Conservation (phyloP, 2,329 filamentous ascomycete genomes). For the Trichoderma aggressivum region DNA sequence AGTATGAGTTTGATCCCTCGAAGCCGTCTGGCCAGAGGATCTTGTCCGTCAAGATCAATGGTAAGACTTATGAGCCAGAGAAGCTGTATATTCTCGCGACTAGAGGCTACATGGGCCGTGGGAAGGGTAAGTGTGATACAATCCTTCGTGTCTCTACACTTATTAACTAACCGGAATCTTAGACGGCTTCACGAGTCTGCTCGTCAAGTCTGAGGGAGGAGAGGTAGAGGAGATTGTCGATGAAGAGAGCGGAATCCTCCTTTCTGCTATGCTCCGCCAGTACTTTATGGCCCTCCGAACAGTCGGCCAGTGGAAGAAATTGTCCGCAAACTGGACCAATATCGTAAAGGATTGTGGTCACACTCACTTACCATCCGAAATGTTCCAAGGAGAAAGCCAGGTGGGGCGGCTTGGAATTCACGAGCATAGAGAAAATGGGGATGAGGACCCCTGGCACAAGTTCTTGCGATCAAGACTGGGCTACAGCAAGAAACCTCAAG, state of each 20-base stretch:
- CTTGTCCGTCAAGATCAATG: constrained; percentile 57
- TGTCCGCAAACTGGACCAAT: constrained; percentile 64
- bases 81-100: constrained; percentile 72
- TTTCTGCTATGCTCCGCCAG: constrained; percentile 81
- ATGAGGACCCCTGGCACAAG: constrained; percentile 33
- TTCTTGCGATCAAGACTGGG: constrained; percentile 38
- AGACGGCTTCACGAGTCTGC: constrained; percentile 74
- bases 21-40: constrained; percentile 61
- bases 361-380: constrained; percentile 40
- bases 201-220: constrained; percentile 74
- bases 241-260: constrained; percentile 83
- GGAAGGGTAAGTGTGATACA: constrained; percentile 51
- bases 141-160: neutral
- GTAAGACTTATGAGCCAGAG: constrained; percentile 57
- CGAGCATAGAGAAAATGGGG: constrained; percentile 22
- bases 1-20: constrained; percentile 67
- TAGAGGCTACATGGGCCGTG: constrained; percentile 82
- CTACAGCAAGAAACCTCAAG: constrained; percentile 32
- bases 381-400: constrained; percentile 35
- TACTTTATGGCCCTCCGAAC: constrained; percentile 87
- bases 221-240: constrained; percentile 72
- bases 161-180: constrained; percentile 20
- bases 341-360: constrained; percentile 61
- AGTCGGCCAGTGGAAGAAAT: constrained; percentile 73
- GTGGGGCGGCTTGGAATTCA: constrained; percentile 26